Evolutionary conservation across 83 land plant genomes (phyloP).

Genomic region (Isoetes engelmannii): DNA sequence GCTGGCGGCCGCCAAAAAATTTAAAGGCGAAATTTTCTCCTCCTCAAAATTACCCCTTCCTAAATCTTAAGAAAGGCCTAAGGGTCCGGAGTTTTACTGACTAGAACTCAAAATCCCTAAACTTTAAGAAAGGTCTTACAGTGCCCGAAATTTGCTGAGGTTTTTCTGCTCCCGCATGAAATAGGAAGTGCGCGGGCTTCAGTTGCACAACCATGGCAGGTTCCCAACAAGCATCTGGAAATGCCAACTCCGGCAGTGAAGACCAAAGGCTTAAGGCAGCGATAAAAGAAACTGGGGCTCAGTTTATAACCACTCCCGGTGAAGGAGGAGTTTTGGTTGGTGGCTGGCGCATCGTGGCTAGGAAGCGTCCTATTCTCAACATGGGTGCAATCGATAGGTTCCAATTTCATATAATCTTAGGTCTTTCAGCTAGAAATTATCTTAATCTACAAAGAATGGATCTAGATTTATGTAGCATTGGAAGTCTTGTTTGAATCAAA

Average conservation of each 20-base stretch:
- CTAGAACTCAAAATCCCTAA: no score
- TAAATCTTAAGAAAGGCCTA: no score
- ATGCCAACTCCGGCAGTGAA: not conserved
- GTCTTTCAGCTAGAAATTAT: constrained; percentile 1
- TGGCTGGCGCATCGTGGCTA: constrained; percentile 21
- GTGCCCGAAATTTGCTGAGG: no score
- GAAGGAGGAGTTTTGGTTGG: constrained; percentile 19
- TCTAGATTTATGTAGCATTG: not conserved
- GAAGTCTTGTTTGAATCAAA: not conserved
- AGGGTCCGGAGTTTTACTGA: no score
- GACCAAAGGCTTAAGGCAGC: constrained; percentile 11
- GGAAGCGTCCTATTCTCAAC: constrained; percentile 23
- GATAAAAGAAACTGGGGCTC: constrained; percentile 14
- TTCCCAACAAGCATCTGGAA: no score
- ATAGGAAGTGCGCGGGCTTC: no score
- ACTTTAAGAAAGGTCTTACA: no score
- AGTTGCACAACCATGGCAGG: no score
- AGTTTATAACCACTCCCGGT: constrained; percentile 1
- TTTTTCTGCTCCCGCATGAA: no score
- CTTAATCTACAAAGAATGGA: not conserved
- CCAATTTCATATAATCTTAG: not conserved
- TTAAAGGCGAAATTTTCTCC: no score
- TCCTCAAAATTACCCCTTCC: no score
- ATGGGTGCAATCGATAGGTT: constrained; percentile 20
- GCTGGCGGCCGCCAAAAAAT: no score